These are phyloP conservation scores for Fagus sylvatica DNA, from an alignment of 306 rosid species.

Conservation along the genomic window DNA sequence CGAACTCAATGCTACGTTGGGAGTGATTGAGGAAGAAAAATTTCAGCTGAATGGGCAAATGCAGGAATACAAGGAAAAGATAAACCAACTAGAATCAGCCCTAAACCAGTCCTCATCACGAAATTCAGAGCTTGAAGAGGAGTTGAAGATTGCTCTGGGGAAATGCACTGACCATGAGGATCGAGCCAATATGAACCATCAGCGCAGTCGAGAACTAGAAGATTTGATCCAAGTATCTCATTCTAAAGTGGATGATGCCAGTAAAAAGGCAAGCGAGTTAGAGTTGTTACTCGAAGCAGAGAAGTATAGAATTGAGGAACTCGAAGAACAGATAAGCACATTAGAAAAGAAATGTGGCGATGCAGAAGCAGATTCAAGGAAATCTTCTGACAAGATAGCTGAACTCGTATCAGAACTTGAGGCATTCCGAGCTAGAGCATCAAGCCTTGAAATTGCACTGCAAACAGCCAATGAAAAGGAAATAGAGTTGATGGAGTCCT, in stretches of 20 bases:
- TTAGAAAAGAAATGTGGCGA: constrained; percentile 59
- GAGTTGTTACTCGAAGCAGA: constrained; percentile 87
- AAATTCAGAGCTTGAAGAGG: constrained; percentile 65
- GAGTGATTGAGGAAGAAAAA: constrained; percentile 61
- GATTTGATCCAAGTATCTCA: constrained; percentile 76
- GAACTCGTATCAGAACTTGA: constrained; percentile 70
- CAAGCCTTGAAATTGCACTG: constrained; percentile 62
- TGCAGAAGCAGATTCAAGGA: constrained; percentile 60
- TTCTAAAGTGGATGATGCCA: constrained; percentile 61
- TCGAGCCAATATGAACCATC: constrained; percentile 60
- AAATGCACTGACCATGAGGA: constrained; percentile 83
- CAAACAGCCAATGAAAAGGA: constrained; percentile 60
- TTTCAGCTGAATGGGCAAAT: constrained; percentile 43
- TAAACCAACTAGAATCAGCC: constrained; percentile 62
- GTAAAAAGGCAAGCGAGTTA: constrained; percentile 70
- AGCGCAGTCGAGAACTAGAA: constrained; percentile 85
- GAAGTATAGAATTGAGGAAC: constrained; percentile 87
- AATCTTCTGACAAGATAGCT: constrained; percentile 48
- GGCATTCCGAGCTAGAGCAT: constrained; percentile 57
- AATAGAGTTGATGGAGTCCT: constrained; percentile 55
- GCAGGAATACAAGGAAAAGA: constrained; percentile 60
- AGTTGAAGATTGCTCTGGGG: constrained; percentile 52
- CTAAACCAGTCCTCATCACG: constrained; percentile 47
- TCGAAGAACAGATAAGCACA: constrained; percentile 69
- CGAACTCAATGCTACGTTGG: constrained; percentile 53